These are phyloP conservation scores for Sphaerosporella brunnea DNA, from an alignment of 495 filamentous ascomycete species.

Conservation along the genomic window DNA sequence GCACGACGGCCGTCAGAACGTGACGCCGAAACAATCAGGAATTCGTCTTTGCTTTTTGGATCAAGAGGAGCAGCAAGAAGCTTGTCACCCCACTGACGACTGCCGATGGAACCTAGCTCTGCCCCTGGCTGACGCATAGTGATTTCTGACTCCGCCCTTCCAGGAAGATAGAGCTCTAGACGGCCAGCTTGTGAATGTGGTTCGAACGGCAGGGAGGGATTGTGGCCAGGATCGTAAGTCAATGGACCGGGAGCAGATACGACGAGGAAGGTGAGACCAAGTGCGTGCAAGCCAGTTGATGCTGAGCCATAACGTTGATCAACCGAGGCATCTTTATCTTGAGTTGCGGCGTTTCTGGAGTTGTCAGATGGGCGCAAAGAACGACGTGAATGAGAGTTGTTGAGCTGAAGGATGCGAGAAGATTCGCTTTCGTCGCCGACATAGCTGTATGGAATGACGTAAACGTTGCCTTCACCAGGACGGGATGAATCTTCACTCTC, in stretches of 20 bases:
- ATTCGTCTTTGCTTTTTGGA: slow-evolving; percentile 8
- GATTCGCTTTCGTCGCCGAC: background rate
- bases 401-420: background rate
- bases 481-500: slow-evolving; percentile 18
- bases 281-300: slow-evolving; percentile 5
- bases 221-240: slow-evolving; percentile 10
- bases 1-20: background rate
- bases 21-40: background rate
- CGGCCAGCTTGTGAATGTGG: slow-evolving; percentile 7
- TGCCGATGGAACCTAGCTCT: slow-evolving; percentile 16
- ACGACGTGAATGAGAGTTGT: background rate
- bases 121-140: slow-evolving; percentile 13
- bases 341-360: too few relatives aligned
- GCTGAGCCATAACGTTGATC: slow-evolving; percentile 21
- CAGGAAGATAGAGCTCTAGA: slow-evolving; percentile 15
- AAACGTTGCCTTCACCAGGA: slow-evolving; percentile 20
- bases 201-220: slow-evolving; percentile 14
- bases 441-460: slow-evolving; percentile 17
- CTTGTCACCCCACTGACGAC: slow-evolving; percentile 18
- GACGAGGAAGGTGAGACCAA: slow-evolving; percentile 11
- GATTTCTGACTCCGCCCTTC: slow-evolving; percentile 3
- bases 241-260: slow-evolving; percentile 22
- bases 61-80: slow-evolving; percentile 15
- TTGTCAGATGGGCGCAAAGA: too few relatives aligned
- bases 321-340: too few relatives aligned